Conservation (phyloP, 2,329 filamentous ascomycete genomes). For the Emericellopsis cladophorae region DNA sequence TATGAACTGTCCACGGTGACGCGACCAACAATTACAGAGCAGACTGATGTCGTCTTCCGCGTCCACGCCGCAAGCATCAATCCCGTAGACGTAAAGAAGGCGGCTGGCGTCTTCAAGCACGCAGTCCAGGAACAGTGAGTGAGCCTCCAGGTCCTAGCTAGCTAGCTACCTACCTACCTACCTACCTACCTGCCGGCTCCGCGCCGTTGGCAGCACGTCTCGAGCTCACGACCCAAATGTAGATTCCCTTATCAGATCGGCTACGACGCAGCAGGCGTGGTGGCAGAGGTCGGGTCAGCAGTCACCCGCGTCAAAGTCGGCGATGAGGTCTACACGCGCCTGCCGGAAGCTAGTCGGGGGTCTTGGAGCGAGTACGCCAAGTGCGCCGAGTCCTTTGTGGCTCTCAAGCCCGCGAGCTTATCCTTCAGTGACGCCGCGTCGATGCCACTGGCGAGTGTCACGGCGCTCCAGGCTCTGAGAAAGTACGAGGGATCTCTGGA, state of each 20-base stretch:
- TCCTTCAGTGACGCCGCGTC: conserved; percentile 28
- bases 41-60: conserved; percentile 17
- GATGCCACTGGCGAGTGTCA: conserved; percentile 27
- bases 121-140: conserved; percentile 16
- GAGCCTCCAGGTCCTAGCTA: background rate
- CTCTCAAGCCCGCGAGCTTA: conserved; percentile 24
- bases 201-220: background rate
- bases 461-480: conserved; percentile 23
- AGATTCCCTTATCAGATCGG: conserved; percentile 28
- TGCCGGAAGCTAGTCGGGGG: conserved; percentile 10
- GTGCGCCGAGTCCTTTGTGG: conserved; percentile 17
- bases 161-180: background rate
- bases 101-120: conserved; percentile 19
- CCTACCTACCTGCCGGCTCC: background rate
- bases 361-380: conserved; percentile 22
- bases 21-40: conserved; percentile 8
- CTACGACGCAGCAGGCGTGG: conserved; percentile 24
- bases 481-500: conserved; percentile 23
- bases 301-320: conserved; percentile 19
- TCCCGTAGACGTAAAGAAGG: conserved; percentile 29
- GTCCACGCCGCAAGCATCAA: conserved; percentile 31
- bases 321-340: conserved; percentile 9
- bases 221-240: background rate
- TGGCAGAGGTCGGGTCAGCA: conserved; percentile 18
- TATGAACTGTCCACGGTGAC: conserved; percentile 8